Conservation (phyloP, 495 filamentous ascomycete genomes). For the Lepraria neglecta region DNA sequence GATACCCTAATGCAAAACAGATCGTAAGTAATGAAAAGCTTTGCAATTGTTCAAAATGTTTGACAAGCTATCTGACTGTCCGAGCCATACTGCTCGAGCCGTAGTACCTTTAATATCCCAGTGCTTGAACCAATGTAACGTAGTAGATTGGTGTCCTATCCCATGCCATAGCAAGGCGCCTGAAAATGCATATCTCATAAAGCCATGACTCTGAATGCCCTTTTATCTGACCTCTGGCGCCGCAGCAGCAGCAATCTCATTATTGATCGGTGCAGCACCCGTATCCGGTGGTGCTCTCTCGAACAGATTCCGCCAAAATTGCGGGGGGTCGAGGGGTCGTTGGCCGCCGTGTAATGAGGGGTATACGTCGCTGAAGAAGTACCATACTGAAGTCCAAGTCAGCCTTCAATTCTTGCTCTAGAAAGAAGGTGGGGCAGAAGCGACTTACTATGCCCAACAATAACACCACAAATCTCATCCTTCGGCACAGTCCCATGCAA, state of each 20-base stretch:
- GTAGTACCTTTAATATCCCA: not conserved
- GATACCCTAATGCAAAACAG: slow-evolving; percentile 4
- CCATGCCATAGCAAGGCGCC: slow-evolving; percentile 6
- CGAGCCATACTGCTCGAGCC: not conserved
- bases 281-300: slow-evolving; percentile 41
- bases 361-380: slow-evolving; percentile 96
- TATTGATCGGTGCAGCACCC: slow-evolving; percentile 27
- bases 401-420: slow-evolving; percentile 1
- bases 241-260: slow-evolving; percentile 29
- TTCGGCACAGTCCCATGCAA: slow-evolving; percentile 83
- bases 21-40: not conserved
- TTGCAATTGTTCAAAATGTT: not conserved
- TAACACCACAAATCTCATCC: slow-evolving; percentile 90
- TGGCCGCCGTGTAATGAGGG: slow-evolving; percentile 80
- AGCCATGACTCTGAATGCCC: not conserved
- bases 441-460: slow-evolving; percentile 70
- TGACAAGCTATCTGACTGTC: not conserved
- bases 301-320: slow-evolving; percentile 87
- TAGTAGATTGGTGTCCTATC: not conserved
- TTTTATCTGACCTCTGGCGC: slow-evolving; percentile 25
- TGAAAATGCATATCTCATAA: slow-evolving; percentile 10
- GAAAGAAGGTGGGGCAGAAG: not conserved
- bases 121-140: not conserved
- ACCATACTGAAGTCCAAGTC: slow-evolving; percentile 58
- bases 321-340: slow-evolving; percentile 81